These are phyloP conservation scores for Termitomyces bulborhizus DNA, from an alignment of 768 basidiomycete species.

Conservation along the genomic window DNA sequence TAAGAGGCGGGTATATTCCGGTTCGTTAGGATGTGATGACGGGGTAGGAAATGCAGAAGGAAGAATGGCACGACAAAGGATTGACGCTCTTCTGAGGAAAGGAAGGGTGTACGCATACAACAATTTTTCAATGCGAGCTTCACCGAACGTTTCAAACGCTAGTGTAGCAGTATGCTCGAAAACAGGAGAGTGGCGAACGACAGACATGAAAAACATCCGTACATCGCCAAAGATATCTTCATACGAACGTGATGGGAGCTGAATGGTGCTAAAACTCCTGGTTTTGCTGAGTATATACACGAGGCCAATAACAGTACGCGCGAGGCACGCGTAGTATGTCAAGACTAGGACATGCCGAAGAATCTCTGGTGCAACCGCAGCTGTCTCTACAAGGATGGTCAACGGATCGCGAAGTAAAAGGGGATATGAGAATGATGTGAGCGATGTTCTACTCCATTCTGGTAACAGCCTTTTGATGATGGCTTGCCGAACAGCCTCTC, in stretches of 20 bases:
- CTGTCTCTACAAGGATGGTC: constrained; percentile 83
- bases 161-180: constrained; percentile 82
- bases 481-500: constrained; percentile 72
- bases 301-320: constrained; percentile 79
- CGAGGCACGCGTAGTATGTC: constrained; percentile 86
- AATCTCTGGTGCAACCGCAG: constrained; percentile 85
- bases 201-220: constrained; percentile 86
- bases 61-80: constrained; percentile 73
- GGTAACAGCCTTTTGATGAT: constrained; percentile 87
- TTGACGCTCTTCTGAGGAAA: constrained; percentile 83
- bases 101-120: constrained; percentile 87
- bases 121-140: constrained; percentile 78
- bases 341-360: constrained; percentile 84
- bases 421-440: constrained; percentile 80
- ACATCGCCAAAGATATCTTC: constrained; percentile 78
- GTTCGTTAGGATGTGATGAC: constrained; percentile 29
- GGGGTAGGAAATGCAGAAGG: constrained; percentile 58
- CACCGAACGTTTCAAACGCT: constrained; percentile 75
- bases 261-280: constrained; percentile 44
- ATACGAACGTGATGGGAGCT: constrained; percentile 42
- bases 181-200: constrained; percentile 82
- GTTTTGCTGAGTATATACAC: constrained; percentile 78
- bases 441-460: constrained; percentile 85
- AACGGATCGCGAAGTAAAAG: constrained; percentile 88
- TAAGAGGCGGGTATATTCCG: constrained; percentile 78